phyloP scores from a whole-genome alignment of 1,284 basidiomycete genomes.

The Moesziomyces parantarcticus region DNA sequence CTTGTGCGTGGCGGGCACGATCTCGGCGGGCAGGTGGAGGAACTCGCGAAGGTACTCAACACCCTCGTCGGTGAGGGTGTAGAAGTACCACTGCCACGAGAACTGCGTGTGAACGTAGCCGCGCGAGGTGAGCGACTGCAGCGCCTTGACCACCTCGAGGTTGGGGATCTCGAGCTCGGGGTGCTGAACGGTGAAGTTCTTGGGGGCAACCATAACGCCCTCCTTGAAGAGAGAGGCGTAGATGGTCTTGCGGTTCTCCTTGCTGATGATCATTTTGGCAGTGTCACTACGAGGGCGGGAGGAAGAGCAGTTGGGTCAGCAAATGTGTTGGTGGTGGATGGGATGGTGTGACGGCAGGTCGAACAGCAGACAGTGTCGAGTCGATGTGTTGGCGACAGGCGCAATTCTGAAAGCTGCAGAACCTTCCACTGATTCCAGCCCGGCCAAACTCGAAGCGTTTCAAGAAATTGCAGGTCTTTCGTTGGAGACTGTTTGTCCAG shows the following conservation, averaged over 20 bases:
- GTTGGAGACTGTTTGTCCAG: too few species aligned
- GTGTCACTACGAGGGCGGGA: constrained; percentile 8
- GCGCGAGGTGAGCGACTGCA: constrained; percentile 95
- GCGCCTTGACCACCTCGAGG: constrained; percentile 98
- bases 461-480: too few species aligned
- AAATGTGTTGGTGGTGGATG: neutral
- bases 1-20: constrained; percentile 68
- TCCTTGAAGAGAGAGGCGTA: constrained; percentile 67
- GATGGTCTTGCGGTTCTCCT: constrained; percentile 67
- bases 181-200: constrained; percentile 98
- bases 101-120: constrained; percentile 95
- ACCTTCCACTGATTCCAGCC: too few species aligned
- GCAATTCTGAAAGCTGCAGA: too few species aligned
- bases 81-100: constrained; percentile 71
- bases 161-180: constrained; percentile 97
- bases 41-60: constrained; percentile 68
- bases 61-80: constrained; percentile 67
- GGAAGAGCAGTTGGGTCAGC: constrained; percentile 1
- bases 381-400: too few species aligned
- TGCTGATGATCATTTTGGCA: constrained; percentile 65
- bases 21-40: constrained; percentile 67
- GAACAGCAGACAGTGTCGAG: neutral
- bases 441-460: too few species aligned
- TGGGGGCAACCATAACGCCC: constrained; percentile 97
- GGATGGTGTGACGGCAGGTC: neutral